A percentile compares a stretch with the other conserved stretches of the same genome.
phyloP scores from a whole-genome alignment of 352 stramenopile species.

The Phytophthora sp. region DNA sequence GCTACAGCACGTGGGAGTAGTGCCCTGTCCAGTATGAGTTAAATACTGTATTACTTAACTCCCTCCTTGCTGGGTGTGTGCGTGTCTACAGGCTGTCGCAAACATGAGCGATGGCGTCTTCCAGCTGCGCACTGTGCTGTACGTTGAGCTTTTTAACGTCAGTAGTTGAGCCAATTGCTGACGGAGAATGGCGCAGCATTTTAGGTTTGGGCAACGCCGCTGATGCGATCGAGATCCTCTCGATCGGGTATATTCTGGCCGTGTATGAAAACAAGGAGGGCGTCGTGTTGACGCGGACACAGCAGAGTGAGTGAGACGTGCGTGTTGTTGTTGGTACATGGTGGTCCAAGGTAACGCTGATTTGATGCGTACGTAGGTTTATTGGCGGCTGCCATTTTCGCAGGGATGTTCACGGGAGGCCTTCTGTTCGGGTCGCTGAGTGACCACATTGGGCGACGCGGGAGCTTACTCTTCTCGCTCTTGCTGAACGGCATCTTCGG shows the following conservation, averaged over 20 bases:
- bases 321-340: not conserved
- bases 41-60: not conserved
- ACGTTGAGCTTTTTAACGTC: constrained; percentile 16
- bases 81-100: constrained; percentile 50
- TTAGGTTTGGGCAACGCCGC: constrained; percentile 86
- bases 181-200: constrained; percentile 47
- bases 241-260: constrained; percentile 91
- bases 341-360: not conserved
- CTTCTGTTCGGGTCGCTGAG: constrained; percentile 77
- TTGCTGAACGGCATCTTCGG: constrained; percentile 83
- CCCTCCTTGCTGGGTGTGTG: too few species aligned
- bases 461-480: constrained; percentile 78
- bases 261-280: constrained; percentile 84
- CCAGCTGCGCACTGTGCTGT: constrained; percentile 72
- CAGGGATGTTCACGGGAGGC: constrained; percentile 90
- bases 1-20: constrained; percentile 25
- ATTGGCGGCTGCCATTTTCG: constrained; percentile 88
- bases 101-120: constrained; percentile 68
- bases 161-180: not conserved
- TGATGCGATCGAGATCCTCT: constrained; percentile 92
- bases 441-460: constrained; percentile 78
- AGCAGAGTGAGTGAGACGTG: constrained; percentile 64
- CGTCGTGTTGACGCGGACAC: constrained; percentile 44
- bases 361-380: constrained; percentile 46
- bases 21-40: not conserved